phyloP scores from a whole-genome alignment of 768 basidiomycete genomes.

The Strobilomyces confusus region DNA sequence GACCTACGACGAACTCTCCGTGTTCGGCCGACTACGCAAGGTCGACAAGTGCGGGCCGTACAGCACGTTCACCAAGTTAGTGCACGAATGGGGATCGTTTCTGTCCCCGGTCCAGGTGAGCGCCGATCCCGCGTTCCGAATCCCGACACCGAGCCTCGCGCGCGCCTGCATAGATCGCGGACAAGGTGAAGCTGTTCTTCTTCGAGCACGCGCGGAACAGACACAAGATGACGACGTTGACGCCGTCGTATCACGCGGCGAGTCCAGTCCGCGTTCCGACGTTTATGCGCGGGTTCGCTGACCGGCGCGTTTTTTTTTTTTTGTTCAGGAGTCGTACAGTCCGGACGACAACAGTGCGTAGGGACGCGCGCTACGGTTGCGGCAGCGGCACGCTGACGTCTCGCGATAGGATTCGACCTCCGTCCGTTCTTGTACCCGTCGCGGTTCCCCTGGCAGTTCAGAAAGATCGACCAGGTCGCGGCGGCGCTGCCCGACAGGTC shows the following conservation, averaged over 20 bases:
- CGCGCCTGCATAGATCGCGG: slow-evolving; percentile 58
- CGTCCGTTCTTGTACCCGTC: slow-evolving; percentile 96
- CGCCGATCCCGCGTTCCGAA: background rate
- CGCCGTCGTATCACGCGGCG: slow-evolving; percentile 91
- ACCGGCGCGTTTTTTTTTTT: background rate
- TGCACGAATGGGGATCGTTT: slow-evolving; percentile 88
- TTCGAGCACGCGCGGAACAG: slow-evolving; percentile 95
- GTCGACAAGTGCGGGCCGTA: slow-evolving; percentile 97
- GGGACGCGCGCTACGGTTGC: too few species aligned
- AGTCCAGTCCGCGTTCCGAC: slow-evolving; percentile 27
- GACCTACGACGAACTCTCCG: slow-evolving; percentile 96
- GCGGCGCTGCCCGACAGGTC: slow-evolving; percentile 72
- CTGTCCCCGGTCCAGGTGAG: slow-evolving; percentile 78
- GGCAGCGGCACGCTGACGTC: background rate
- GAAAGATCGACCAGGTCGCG: slow-evolving; percentile 87
- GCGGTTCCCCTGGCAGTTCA: slow-evolving; percentile 95
- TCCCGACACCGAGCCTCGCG: background rate
- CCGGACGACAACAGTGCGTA: slow-evolving; percentile 91
- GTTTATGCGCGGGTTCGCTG: background rate
- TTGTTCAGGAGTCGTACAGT: slow-evolving; percentile 81
- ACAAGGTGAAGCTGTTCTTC: slow-evolving; percentile 97
- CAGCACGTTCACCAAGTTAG: slow-evolving; percentile 93
- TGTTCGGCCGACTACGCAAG: slow-evolving; percentile 91
- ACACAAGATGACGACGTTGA: slow-evolving; percentile 98
- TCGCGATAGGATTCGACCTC: slow-evolving; percentile 78